These are phyloP conservation scores for Alternaria alternata DNA, from an alignment of 2,329 filamentous ascomycete species.

Conservation along the genomic window DNA sequence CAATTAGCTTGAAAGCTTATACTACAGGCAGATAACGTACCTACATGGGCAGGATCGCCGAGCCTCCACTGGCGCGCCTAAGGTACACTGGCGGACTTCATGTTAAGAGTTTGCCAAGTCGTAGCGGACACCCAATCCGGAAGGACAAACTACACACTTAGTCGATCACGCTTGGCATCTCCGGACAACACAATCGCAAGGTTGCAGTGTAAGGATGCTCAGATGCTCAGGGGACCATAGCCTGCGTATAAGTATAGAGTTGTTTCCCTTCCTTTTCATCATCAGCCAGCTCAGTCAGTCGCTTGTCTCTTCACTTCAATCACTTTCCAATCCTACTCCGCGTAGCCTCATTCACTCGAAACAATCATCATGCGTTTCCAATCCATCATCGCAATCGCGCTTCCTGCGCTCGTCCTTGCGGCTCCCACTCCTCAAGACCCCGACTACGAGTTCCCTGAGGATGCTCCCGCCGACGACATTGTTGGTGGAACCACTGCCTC, in stretches of 20 bases:
- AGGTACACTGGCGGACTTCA: slow-evolving; percentile 6
- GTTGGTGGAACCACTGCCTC: slow-evolving; percentile 37
- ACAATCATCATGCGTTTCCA: slow-evolving; percentile 34
- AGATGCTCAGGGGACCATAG: neutral
- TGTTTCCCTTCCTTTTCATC: slow-evolving; percentile 1
- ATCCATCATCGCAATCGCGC: slow-evolving; percentile 31
- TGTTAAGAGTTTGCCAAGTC: slow-evolving; percentile 21
- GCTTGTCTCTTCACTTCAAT: slow-evolving; percentile 19
- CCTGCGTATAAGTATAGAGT: slow-evolving; percentile 20
- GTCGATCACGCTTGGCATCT: slow-evolving; percentile 14
- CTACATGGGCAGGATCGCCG: slow-evolving; percentile 6
- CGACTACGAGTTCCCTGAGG: slow-evolving; percentile 13
- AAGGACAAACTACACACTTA: slow-evolving; percentile 17
- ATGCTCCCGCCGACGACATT: slow-evolving; percentile 21
- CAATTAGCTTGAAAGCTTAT: slow-evolving; percentile 12
- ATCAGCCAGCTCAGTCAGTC: slow-evolving; percentile 21
- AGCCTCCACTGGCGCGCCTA: neutral
- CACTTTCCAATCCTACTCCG: slow-evolving; percentile 7
- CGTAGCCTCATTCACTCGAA: slow-evolving; percentile 9
- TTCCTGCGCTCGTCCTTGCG: slow-evolving; percentile 29
- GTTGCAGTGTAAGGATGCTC: slow-evolving; percentile 6
- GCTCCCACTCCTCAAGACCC: slow-evolving; percentile 35
- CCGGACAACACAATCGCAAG: slow-evolving; percentile 10
- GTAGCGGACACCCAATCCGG: slow-evolving; percentile 8
- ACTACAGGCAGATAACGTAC: slow-evolving; percentile 12